Base-by-base conservation (phyloP, 108 stramenopile species). In the Pseudonitzschia pungens region DNA sequence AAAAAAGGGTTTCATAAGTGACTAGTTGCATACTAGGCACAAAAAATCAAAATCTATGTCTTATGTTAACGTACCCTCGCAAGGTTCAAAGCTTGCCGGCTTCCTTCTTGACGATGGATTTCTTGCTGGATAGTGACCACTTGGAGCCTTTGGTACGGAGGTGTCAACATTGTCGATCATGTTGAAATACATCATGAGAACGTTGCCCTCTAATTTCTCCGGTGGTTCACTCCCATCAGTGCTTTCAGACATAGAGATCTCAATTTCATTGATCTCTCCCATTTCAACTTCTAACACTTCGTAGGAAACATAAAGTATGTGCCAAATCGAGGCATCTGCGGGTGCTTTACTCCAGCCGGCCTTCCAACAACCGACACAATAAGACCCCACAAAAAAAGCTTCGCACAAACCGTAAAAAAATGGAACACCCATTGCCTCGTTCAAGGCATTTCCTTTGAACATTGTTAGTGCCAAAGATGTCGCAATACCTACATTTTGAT, bases 401-500 rank as follows among this genome's bases (percentile, higher is more conserved):
- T 89, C 87, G 65, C 84, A 70, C n/a, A 82, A 42, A 10, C 93
- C 93, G 70, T 92, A 94, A 55, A 87, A 92, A 28, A 94, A 83
- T 51, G 91, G 91, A 26, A 95, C 88, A 28, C 89, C 87, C 73
- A 93, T 84, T 7, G 93, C 93, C 43, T 85, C 74, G 7, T 69
- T 83, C 58, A 83, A 65, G 22, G 88, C 81, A 10, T 81, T 70
- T n/a, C 85, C 87, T 27, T 81, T 51, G 73, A 92, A 92, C 91
- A 94, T 91, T 68, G 91, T 72, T 28, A 92, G 69, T 0, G 86
- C 90, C 55, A 87, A 72, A 4, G 87, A 86, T 4, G 89, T 92
- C 0, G 87, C 91, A 71, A 96, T 92, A 11, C 95, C 95, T 3
- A 90, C 81, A 77, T 96, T 96, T 84, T 96, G 95, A 65, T 96